These are phyloP conservation scores for Hypericum perforatum DNA, from an alignment of 345 rosid genomes.

Conservation along the genomic window DNA sequence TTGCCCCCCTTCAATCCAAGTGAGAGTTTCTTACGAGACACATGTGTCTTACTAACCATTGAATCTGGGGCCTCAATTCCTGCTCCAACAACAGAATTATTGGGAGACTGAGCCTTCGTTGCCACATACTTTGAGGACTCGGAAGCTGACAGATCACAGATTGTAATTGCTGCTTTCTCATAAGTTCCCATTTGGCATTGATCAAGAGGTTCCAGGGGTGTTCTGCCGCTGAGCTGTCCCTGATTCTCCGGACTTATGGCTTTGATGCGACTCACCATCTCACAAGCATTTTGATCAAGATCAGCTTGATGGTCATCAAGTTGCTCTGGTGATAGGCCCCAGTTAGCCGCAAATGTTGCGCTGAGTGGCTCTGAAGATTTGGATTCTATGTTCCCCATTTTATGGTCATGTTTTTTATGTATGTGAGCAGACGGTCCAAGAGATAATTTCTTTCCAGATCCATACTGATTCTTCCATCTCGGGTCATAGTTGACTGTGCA, in stretches of 20 bases:
- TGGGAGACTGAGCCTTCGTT: slow-evolving; percentile 8
- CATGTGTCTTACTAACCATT: slow-evolving; percentile 17
- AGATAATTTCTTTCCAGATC: slow-evolving; percentile 29
- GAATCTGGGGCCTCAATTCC: slow-evolving; percentile 4
- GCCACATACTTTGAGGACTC: neutral
- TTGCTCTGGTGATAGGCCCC: slow-evolving; percentile 3
- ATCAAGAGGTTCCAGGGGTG: no score
- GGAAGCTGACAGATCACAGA: neutral
- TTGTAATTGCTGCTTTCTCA: no score
- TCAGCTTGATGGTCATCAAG: neutral
- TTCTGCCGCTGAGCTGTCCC: no score
- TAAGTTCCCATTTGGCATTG: no score
- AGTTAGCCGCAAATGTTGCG: slow-evolving; percentile 3
- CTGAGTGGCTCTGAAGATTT: slow-evolving; percentile 10
- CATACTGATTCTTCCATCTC: slow-evolving; percentile 7
- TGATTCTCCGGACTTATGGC: no score
- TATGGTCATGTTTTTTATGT: slow-evolving; percentile 17
- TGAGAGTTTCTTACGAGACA: slow-evolving; percentile 35
- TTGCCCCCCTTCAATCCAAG: slow-evolving; percentile 27
- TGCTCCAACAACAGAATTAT: slow-evolving; percentile 11
- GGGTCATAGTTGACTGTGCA: slow-evolving; percentile 9
- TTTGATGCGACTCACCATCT: no score
- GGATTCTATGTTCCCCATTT: slow-evolving; percentile 12
- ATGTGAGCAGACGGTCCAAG: slow-evolving; percentile 21
- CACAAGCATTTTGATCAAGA: neutral